Conservation (phyloP, 1,284 basidiomycete genomes). For the Acaromyces ingoldii region DNA sequence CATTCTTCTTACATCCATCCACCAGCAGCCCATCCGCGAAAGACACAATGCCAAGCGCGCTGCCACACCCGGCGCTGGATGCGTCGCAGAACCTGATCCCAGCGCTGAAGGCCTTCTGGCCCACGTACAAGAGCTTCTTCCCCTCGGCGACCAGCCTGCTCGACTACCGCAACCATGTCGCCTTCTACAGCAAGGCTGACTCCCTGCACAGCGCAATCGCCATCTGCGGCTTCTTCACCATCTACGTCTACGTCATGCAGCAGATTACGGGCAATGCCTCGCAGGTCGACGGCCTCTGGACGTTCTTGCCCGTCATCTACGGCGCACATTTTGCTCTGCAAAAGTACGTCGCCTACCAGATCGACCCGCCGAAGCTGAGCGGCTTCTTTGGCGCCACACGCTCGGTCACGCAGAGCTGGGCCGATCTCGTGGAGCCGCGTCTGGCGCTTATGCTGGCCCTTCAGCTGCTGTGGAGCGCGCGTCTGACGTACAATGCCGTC, state of each 20-base stretch:
- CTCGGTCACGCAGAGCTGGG: not conserved
- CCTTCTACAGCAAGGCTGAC: slow-evolving; percentile 35
- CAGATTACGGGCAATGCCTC: slow-evolving; percentile 42
- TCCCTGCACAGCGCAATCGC: slow-evolving; percentile 34
- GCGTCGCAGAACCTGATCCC: slow-evolving; percentile 2
- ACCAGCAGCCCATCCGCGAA: not conserved
- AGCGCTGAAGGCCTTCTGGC: not conserved
- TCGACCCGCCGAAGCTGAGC: slow-evolving; percentile 7
- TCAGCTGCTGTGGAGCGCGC: slow-evolving; percentile 51
- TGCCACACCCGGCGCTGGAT: not conserved
- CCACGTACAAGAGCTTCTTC: slow-evolving; percentile 2
- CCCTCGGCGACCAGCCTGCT: too few relatives aligned
- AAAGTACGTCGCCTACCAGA: slow-evolving; percentile 28
- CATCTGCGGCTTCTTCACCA: slow-evolving; percentile 30
- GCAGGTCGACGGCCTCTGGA: slow-evolving; percentile 47
- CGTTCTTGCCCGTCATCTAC: slow-evolving; percentile 39
- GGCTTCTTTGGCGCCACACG: not conserved
- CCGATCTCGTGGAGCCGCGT: slow-evolving; percentile 42
- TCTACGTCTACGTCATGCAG: slow-evolving; percentile 37
- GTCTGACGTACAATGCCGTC: slow-evolving; percentile 77
- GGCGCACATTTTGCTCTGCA: slow-evolving; percentile 40
- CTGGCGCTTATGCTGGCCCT: slow-evolving; percentile 51
- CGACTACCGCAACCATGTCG: slow-evolving; percentile 6
- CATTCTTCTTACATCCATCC: not conserved
- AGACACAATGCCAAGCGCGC: not conserved